Evolutionary conservation across 257 asterid species (phyloP), one percentile per base, ranked within the genome.

Genomic region (Linaria vulgaris): DNA sequence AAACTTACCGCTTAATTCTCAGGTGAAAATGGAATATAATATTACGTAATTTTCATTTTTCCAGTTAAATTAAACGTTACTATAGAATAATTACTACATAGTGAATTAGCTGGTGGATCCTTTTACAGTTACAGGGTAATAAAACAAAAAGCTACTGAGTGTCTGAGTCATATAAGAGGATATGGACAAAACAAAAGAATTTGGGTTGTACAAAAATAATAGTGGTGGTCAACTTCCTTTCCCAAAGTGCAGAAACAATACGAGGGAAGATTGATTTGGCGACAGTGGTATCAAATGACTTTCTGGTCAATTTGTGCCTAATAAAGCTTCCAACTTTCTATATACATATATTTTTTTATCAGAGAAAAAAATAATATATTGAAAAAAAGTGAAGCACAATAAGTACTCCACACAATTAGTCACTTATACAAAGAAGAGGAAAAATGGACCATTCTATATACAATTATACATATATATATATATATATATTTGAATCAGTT

Each of bases 291-390:
- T n/a, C 41, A 16, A 59, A 46, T 8, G 12, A 59, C 38, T 5
- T 62, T 45, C n/a, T 31, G 66, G 65, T 27, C 56, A 52, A 59
- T 27, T 17, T 64, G 55, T 41, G 44, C 55, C 47, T n/a, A 5
- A 25, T 44, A 14, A 44, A 6, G n/a, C 65, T 71, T 69, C 15
- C 46, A 22, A 6, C 20, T 45, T 51, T 64, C 16, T 21, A 14
- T n/a, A n/a, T n/a, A n/a, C n/a, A n/a, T n/a, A n/a, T n/a, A n/a
- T n/a, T n/a, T n/a, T n/a, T n/a, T n/a, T n/a, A n/a, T n/a, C n/a
- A n/a, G n/a, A n/a, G n/a, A n/a, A n/a, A n/a, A n/a, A n/a, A n/a
- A n/a, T n/a, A n/a, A n/a, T n/a, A n/a, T n/a, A n/a, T n/a, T n/a
- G n/a, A n/a, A n/a, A n/a, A n/a, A n/a, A n/a, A n/a, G n/a, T n/a